Evolutionary conservation across 768 basidiomycete species (phyloP).

Genomic region (Lyophyllum semitale): DNA sequence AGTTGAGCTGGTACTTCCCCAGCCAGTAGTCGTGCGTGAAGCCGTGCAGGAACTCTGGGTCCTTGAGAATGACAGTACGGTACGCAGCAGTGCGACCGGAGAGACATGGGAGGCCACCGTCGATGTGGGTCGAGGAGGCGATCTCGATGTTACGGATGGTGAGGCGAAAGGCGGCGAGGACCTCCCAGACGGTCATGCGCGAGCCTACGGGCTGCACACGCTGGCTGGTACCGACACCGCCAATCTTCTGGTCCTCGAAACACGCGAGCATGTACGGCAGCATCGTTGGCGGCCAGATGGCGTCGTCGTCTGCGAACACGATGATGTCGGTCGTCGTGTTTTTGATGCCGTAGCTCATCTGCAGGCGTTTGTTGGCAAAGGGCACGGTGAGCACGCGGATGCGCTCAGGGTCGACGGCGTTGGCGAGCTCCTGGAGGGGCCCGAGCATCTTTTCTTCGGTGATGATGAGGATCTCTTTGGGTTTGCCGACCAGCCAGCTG

Average conservation of each 20-base stretch:
- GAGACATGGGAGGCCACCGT: constrained; percentile 89
- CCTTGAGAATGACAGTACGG: constrained; percentile 91
- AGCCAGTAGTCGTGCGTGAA: constrained; percentile 96
- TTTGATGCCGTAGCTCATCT: constrained; percentile 93
- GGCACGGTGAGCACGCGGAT: constrained; percentile 90
- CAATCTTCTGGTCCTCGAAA: constrained; percentile 92
- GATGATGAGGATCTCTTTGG: constrained; percentile 74
- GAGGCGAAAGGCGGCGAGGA: constrained; percentile 89
- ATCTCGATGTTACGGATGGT: constrained; percentile 96
- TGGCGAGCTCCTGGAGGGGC: constrained; percentile 86
- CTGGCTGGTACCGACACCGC: constrained; percentile 90
- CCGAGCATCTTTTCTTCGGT: constrained; percentile 89
- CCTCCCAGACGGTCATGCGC: constrained; percentile 92
- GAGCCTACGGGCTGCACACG: constrained; percentile 80
- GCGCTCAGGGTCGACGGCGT: constrained; percentile 79
- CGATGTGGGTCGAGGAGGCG: constrained; percentile 85
- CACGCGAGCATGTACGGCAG: constrained; percentile 88
- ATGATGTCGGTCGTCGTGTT: constrained; percentile 91
- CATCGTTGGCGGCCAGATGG: constrained; percentile 92
- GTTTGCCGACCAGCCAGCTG: constrained; percentile 90
- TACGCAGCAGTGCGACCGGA: constrained; percentile 94
- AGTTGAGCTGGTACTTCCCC: constrained; percentile 93
- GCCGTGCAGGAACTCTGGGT: constrained; percentile 89
- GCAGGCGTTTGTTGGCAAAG: constrained; percentile 90
- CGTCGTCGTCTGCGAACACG: constrained; percentile 94